These are phyloP conservation scores for Moringa oleifera DNA, from an alignment of 345 rosid species.

Conservation along the genomic window DNA sequence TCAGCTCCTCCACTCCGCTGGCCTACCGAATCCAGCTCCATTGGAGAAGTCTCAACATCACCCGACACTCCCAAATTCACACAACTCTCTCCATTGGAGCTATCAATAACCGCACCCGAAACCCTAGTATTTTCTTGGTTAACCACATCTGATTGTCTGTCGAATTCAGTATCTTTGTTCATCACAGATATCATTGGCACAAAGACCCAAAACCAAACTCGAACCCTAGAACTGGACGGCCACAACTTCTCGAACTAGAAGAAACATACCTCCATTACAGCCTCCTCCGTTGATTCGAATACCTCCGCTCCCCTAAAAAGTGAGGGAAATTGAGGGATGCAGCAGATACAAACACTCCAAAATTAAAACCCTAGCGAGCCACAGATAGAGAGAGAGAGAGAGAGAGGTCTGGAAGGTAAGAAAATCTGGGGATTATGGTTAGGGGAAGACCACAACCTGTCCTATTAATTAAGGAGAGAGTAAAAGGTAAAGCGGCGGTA, in stretches of 20 bases:
- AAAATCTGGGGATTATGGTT: not conserved
- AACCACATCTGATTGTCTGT: conserved; percentile 11
- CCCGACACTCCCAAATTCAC: conserved; percentile 8
- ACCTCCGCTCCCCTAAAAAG: conserved; percentile 3
- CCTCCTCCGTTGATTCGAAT: not conserved
- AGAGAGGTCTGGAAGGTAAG: not conserved
- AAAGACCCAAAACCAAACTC: conserved; percentile 5
- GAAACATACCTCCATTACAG: conserved; percentile 20
- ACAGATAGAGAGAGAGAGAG: not conserved
- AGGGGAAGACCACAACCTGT: not conserved
- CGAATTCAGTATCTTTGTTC: conserved; percentile 18
- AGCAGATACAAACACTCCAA: not conserved
- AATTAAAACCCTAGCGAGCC: not conserved
- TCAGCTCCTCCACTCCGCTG: conserved; percentile 10
- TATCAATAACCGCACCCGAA: conserved; percentile 15
- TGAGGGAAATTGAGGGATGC: not conserved
- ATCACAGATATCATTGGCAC: conserved; percentile 22
- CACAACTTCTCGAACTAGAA: not conserved
- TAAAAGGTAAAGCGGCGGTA: not conserved
- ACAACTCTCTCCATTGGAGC: conserved; percentile 15
- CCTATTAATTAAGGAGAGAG: not conserved
- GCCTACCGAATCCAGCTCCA: conserved; percentile 21
- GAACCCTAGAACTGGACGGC: conserved; percentile 19
- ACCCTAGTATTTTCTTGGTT: conserved; percentile 18
- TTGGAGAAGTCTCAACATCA: conserved; percentile 16